Evolutionary conservation across 2,329 filamentous ascomycete species (phyloP).

Genomic region (Apiospora kogelbergensis): DNA sequence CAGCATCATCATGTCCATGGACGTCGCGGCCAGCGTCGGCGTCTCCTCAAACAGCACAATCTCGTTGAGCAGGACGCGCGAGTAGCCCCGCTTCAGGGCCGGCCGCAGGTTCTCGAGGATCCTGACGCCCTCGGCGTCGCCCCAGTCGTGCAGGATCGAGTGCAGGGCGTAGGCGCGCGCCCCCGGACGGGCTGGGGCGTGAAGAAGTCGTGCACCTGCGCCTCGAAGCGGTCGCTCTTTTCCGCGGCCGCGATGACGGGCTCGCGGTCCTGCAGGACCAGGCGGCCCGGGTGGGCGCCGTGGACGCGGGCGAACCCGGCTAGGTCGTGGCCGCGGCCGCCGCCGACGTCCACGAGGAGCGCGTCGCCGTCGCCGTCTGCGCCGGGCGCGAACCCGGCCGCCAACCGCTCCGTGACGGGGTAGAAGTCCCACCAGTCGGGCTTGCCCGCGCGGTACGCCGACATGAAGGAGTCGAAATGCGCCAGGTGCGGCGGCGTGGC

Average conservation of each 20-base stretch:
- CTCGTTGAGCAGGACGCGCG: conserved; percentile 38
- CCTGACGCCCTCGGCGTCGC: conserved; percentile 19
- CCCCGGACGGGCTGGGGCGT: conserved; percentile 37
- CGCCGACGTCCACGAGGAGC: conserved; percentile 22
- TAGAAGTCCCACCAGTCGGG: conserved; percentile 8
- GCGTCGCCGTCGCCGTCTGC: conserved; percentile 5
- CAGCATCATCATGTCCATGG: conserved; percentile 27
- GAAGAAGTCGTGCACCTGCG: conserved; percentile 40
- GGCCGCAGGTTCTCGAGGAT: conserved; percentile 25
- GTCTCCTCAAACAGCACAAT: conserved; percentile 29
- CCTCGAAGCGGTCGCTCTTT: conserved; percentile 27
- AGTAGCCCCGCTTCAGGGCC: conserved; percentile 34
- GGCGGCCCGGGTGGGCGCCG: conserved; percentile 19
- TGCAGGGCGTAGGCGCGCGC: conserved; percentile 32
- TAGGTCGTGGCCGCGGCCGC: conserved; percentile 13
- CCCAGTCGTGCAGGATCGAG: conserved; percentile 34
- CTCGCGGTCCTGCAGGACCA: conserved; percentile 36
- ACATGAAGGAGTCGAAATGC: conserved; percentile 14
- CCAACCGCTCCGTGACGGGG: neutral
- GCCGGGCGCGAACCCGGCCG: conserved; percentile 13
- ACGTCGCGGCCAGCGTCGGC: conserved; percentile 22
- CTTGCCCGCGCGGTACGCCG: neutral
- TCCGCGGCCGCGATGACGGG: conserved; percentile 41
- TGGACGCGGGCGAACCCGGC: neutral
- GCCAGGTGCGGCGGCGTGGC: conserved; percentile 5